phyloP scores from a whole-genome alignment of 345 rosid genomes.

The Microcos paniculata region DNA sequence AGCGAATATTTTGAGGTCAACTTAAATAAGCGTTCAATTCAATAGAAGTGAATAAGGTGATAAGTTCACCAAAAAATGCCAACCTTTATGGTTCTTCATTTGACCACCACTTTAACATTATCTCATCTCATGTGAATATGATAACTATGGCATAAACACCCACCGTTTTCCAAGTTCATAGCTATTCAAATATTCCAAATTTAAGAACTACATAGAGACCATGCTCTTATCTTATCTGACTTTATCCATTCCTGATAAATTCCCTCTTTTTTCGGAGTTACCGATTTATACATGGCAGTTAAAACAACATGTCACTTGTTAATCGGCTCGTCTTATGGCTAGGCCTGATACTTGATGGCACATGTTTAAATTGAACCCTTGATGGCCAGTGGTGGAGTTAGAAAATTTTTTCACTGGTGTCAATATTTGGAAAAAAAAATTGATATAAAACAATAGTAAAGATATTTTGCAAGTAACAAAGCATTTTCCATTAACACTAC shows the following conservation, averaged over 20 bases:
- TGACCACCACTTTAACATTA: not conserved
- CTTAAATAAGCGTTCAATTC: not conserved
- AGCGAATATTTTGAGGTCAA: not conserved
- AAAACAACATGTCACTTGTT: not conserved
- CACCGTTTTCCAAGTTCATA: not conserved
- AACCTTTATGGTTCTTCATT: not conserved
- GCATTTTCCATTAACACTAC: no score
- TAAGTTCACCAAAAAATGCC: not conserved
- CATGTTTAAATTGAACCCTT: no score
- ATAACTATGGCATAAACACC: not conserved
- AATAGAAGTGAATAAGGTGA: not conserved
- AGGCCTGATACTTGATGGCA: no score
- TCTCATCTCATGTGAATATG: no score
- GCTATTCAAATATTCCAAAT: not conserved
- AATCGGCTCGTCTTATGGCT: no score
- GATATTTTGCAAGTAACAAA: no score
- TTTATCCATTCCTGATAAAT: not conserved
- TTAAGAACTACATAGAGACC: not conserved
- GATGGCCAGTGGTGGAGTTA: no score
- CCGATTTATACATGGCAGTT: not conserved
- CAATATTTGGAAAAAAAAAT: no score
- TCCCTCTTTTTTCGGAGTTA: not conserved
- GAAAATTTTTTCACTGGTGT: no score
- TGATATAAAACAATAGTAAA: no score
- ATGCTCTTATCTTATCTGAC: not conserved